phyloP scores from a whole-genome alignment of 148 eudicot species.

The Rhododendron ovatum region DNA sequence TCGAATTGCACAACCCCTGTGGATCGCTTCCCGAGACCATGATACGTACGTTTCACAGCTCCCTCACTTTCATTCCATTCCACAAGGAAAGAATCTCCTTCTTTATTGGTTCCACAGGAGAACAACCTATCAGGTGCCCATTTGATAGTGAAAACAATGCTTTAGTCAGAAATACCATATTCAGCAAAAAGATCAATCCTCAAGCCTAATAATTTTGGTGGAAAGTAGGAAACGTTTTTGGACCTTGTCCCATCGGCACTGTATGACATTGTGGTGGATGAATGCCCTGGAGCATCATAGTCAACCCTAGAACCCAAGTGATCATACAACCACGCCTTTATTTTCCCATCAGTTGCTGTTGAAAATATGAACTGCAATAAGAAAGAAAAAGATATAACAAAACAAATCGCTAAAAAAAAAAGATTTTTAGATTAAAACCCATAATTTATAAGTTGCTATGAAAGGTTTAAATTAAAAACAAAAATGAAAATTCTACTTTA shows the following conservation, averaged over 20 bases:
- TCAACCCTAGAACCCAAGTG: slow-evolving; percentile 81
- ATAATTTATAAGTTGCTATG: background rate
- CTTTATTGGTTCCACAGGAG: slow-evolving; percentile 94
- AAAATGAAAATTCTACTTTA: background rate
- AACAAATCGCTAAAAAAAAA: background rate
- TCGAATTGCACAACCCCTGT: slow-evolving; percentile 82
- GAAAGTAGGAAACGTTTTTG: slow-evolving; percentile 3
- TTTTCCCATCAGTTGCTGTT: slow-evolving; percentile 88
- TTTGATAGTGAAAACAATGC: background rate
- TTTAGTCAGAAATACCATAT: background rate
- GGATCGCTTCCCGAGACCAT: slow-evolving; percentile 80
- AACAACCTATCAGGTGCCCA: slow-evolving; percentile 55
- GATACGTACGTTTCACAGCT: slow-evolving; percentile 70
- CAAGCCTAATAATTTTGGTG: background rate
- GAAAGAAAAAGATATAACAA: background rate
- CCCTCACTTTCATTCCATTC: slow-evolving; percentile 99
- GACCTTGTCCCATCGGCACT: slow-evolving; percentile 92
- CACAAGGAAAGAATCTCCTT: slow-evolving; percentile 86
- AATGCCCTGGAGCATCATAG: slow-evolving; percentile 94
- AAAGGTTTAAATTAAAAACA: background rate
- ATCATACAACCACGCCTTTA: slow-evolving; percentile 96
- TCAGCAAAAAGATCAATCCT: background rate
- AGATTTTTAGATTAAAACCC: no score
- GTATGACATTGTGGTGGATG: slow-evolving; percentile 80
- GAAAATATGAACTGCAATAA: slow-evolving; percentile 78